Evolutionary conservation across 495 filamentous ascomycete genomes (phyloP), one percentile per base, ranked within the genome.

Genomic region (Letharia lupina): DNA sequence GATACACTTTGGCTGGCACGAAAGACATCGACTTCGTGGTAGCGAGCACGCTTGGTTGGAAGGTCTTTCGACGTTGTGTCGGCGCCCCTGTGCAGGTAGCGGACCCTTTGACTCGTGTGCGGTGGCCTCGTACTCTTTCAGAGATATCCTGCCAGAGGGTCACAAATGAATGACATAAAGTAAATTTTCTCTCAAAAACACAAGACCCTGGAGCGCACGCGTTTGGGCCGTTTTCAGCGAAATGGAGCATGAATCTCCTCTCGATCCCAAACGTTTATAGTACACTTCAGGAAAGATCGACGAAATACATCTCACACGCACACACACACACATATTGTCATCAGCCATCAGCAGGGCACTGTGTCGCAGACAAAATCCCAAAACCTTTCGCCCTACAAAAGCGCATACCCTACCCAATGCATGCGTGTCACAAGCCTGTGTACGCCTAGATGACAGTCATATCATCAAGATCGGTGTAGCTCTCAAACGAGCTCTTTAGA

Each of bases 1-100:
- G 65, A 4, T 70, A 65, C 40, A 41, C 59, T 40, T 8, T 60
- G 33, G 33, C 20, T 60, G 57, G 37, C 40, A 42, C 41, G 35
- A 11, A n/a, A 6, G 37, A 0, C 20, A 52, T 52, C 11, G 48
- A 52, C 48, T 52, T 52, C 11, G 0, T 52, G n/a, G 48, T 28
- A 28, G n/a, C 48, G n/a, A 52, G 13, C 23, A 28, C 23, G 48
- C 48, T 52, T 28, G 48, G 20, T 52, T 52, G 48, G 28, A 28
- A 28, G n/a, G 48, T n/a, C n/a, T 52, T 3, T 28, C 31, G 48
- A 28, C 5, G 10, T 28, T 52, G 8, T 23, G 7, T 12, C 23
- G 23, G 11, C 10, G 45, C 20, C n/a, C 2, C 23, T 31, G n/a
- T 52, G 48, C n/a, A 12, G 7, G n/a, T 28, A 52, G 48, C 23